phyloP scores from a whole-genome alignment of 345 rosid species.

The Eutrema japonicum region DNA sequence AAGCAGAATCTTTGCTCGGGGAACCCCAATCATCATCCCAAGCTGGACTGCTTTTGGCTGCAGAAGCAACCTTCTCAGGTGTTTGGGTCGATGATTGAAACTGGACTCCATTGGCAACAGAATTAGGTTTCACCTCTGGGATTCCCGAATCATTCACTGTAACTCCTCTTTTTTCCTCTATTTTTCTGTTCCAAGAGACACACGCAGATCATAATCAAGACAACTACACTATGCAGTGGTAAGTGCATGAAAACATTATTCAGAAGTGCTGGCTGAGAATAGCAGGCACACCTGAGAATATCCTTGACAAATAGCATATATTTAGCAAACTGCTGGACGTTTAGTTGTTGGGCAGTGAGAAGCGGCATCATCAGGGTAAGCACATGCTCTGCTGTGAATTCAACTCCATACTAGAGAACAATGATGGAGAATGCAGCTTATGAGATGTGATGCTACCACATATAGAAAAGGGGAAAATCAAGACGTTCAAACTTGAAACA shows the following conservation, averaged over 20 bases:
- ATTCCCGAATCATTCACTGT: slow-evolving; percentile 63
- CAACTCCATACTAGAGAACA: slow-evolving; percentile 77
- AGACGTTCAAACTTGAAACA: neutral
- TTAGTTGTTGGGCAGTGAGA: slow-evolving; percentile 89
- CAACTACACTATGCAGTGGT: slow-evolving; percentile 11
- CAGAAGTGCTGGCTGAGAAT: slow-evolving; percentile 4
- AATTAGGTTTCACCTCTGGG: slow-evolving; percentile 53
- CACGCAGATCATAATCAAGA: slow-evolving; percentile 14
- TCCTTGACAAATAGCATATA: slow-evolving; percentile 94
- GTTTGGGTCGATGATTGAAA: slow-evolving; percentile 55
- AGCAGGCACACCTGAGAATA: slow-evolving; percentile 65
- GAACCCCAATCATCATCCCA: slow-evolving; percentile 98
- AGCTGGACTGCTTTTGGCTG: slow-evolving; percentile 52
- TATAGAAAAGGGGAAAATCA: neutral
- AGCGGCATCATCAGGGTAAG: slow-evolving; percentile 85
- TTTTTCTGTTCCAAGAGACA: slow-evolving; percentile 56
- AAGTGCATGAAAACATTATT: neutral
- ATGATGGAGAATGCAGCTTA: slow-evolving; percentile 22
- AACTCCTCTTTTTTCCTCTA: slow-evolving; percentile 90
- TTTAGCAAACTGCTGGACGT: slow-evolving; percentile 92
- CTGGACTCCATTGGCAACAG: slow-evolving; percentile 54
- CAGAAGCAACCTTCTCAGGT: slow-evolving; percentile 55
- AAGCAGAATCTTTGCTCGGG: slow-evolving; percentile 45
- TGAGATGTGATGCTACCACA: slow-evolving; percentile 19
- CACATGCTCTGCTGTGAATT: slow-evolving; percentile 85